Evolutionary conservation across 2,329 filamentous ascomycete species (phyloP).

Genomic region (Lanzia echinophila): DNA sequence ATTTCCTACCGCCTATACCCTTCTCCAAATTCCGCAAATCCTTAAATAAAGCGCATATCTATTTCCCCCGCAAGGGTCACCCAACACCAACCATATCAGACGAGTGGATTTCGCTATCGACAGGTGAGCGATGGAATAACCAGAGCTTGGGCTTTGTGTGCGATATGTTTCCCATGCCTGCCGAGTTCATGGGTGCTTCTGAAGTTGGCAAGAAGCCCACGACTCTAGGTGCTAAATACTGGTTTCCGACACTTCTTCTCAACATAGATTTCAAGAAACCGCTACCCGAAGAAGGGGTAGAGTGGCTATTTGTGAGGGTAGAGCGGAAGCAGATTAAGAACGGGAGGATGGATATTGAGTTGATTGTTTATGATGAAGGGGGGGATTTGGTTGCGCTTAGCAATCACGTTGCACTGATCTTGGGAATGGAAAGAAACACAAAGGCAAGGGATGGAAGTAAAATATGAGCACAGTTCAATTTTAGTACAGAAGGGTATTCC

Average conservation of each 20-base stretch:
- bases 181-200: neutral
- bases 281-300: constrained; percentile 59
- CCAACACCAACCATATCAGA: constrained; percentile 41
- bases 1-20: constrained; percentile 28
- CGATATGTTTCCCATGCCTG: constrained; percentile 52
- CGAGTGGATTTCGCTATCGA: constrained; percentile 59
- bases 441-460: constrained; percentile 21
- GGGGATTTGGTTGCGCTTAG: constrained; percentile 62
- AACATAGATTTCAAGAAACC: constrained; percentile 72
- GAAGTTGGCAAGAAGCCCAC: constrained; percentile 25
- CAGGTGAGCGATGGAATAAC: constrained; percentile 55
- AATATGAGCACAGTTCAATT: constrained; percentile 10
- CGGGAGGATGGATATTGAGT: constrained; percentile 68
- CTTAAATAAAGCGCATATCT: constrained; percentile 43
- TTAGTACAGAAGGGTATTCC: neutral
- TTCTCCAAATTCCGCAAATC: constrained; percentile 30
- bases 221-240: constrained; percentile 25
- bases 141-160: constrained; percentile 56
- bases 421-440: constrained; percentile 57
- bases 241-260: constrained; percentile 54
- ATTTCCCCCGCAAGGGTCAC: constrained; percentile 43
- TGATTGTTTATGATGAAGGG: constrained; percentile 56
- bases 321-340: constrained; percentile 61
- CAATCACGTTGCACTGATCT: constrained; percentile 59
- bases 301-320: constrained; percentile 65